Conservation (phyloP, 1,284 basidiomycete species). For the Lentinula novae-zelandiae region DNA sequence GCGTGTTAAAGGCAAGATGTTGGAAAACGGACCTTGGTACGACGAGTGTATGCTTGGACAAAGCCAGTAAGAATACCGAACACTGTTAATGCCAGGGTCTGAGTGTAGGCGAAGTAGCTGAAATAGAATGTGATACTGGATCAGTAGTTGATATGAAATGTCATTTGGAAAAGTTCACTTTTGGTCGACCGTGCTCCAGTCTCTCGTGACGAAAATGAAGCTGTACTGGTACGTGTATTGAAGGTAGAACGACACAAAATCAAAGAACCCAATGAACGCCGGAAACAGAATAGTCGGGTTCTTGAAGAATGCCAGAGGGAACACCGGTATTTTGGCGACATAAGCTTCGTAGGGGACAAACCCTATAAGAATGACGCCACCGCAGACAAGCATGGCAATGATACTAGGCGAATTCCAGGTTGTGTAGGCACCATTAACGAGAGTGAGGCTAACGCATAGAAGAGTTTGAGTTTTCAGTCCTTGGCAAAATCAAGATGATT, state of each 20-base stretch:
- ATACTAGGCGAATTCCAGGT: constrained; percentile 7
- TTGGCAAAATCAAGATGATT: background rate
- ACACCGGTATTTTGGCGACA: constrained; percentile 4
- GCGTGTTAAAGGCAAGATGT: background rate
- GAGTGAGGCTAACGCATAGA: constrained; percentile 1
- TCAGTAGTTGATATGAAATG: background rate
- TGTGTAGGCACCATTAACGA: constrained; percentile 4
- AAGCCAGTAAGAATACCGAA: constrained; percentile 10
- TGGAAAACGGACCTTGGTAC: constrained; percentile 4
- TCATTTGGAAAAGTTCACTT: background rate
- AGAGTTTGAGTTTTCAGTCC: background rate
- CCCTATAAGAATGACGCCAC: constrained; percentile 7
- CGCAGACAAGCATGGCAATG: constrained; percentile 10
- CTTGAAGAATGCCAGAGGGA: constrained; percentile 7
- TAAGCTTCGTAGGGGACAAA: constrained; percentile 4
- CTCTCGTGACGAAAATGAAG: constrained; percentile 7
- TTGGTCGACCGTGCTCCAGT: constrained; percentile 7
- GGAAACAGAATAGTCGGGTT: constrained; percentile 6
- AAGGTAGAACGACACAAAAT: constrained; percentile 9
- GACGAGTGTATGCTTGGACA: constrained; percentile 9
- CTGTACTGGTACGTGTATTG: constrained; percentile 11
- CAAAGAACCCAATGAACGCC: constrained; percentile 7
- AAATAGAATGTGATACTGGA: background rate
- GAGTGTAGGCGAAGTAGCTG: constrained; percentile 8
- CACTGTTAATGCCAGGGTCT: background rate